phyloP scores from a whole-genome alignment of 2,329 filamentous ascomycete species.

The Fonsecaea pedrosoi region DNA sequence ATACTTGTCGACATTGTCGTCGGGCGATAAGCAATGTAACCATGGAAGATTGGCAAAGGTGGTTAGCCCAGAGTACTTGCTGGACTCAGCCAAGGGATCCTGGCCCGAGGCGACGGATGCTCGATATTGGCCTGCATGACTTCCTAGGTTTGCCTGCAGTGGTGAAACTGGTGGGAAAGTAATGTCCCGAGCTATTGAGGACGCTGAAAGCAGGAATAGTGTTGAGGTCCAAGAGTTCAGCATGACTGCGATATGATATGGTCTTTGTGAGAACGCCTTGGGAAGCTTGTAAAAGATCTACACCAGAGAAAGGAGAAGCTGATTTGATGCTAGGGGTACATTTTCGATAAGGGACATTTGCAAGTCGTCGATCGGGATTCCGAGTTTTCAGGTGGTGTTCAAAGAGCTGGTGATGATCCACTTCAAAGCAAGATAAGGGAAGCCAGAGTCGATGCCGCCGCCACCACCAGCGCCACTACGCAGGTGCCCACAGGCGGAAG shows the following conservation, averaged over 20 bases:
- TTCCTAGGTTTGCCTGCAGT: constrained; percentile 30
- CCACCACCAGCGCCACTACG: neutral
- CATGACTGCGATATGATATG: constrained; percentile 9
- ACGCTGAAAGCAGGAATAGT: constrained; percentile 15
- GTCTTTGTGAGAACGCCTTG: neutral
- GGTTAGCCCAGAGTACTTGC: constrained; percentile 49
- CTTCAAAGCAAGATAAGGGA: neutral
- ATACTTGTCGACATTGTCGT: constrained; percentile 41
- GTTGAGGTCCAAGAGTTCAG: constrained; percentile 9
- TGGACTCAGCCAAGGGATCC: constrained; percentile 51
- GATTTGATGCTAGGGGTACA: neutral
- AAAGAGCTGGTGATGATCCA: neutral
- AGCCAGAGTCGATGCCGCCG: neutral
- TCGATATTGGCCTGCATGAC: constrained; percentile 21
- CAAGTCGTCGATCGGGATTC: neutral
- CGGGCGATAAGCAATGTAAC: constrained; percentile 43
- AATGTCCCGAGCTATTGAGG: constrained; percentile 39
- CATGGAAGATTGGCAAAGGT: constrained; percentile 47
- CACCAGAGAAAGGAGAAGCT: neutral
- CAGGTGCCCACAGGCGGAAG: neutral
- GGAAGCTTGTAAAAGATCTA: constrained; percentile 3
- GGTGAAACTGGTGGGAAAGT: constrained; percentile 43
- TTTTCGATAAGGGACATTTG: constrained; percentile 34
- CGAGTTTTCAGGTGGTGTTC: neutral
- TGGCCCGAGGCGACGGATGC: constrained; percentile 40